phyloP scores from a whole-genome alignment of 495 filamentous ascomycete genomes.

The Tuber indicum region DNA sequence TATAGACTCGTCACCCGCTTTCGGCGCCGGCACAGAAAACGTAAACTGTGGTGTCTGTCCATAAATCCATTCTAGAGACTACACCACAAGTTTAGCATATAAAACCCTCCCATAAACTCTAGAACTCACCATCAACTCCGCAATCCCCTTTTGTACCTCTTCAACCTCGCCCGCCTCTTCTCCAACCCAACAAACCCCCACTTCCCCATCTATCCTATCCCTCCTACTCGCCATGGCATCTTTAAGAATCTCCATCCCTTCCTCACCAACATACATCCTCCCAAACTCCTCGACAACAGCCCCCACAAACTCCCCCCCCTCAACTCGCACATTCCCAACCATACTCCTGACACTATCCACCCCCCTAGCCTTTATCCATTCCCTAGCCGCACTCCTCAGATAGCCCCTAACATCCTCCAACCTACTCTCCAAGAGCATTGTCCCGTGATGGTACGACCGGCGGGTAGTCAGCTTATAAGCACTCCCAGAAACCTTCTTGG shows the following conservation, averaged over 20 bases:
- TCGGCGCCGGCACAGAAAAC: conserved; percentile 52
- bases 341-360: conserved; percentile 89
- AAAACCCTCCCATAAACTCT: conserved; percentile 6
- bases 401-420: conserved; percentile 59
- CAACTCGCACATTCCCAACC: conserved; percentile 64
- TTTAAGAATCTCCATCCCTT: conserved; percentile 11
- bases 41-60: conserved; percentile 79
- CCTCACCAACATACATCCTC: conserved; percentile 49
- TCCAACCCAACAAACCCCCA: conserved; percentile 36
- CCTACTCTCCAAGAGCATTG: conserved; percentile 68
- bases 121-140: conserved; percentile 54
- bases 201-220: not conserved
- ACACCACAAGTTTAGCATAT: conserved; percentile 13
- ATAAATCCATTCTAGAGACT: conserved; percentile 73
- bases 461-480: conserved; percentile 82
- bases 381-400: conserved; percentile 64
- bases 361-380: conserved; percentile 70
- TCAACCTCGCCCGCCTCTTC: conserved; percentile 29
- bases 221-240: conserved; percentile 1
- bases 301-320: conserved; percentile 48
- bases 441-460: conserved; percentile 83
- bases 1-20: conserved; percentile 22
- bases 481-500: conserved; percentile 80
- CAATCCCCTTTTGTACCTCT: conserved; percentile 53
- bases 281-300: conserved; percentile 52